Evolutionary conservation across 805 yeast species (phyloP).

Genomic region (Sungouiella blattae): DNA sequence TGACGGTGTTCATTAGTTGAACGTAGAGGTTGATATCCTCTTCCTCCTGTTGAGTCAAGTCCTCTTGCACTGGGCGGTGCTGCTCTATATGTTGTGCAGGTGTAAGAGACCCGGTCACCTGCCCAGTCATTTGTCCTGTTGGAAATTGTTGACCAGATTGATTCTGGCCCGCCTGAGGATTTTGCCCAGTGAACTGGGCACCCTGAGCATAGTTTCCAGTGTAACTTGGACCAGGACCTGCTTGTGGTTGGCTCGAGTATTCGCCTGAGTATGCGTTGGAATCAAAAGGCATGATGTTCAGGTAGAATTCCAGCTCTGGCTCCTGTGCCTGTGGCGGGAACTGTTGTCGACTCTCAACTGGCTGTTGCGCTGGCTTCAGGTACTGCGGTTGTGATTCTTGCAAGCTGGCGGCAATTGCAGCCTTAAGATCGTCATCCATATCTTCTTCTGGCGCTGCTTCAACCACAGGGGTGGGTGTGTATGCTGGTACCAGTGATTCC

Average conservation of each 20-base stretch:
- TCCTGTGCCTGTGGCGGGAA: slow-evolving; percentile 14
- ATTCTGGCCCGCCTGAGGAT: slow-evolving; percentile 4
- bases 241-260: neutral
- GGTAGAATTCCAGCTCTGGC: slow-evolving; percentile 24
- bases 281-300: slow-evolving; percentile 13
- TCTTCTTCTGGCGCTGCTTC: slow-evolving; percentile 47
- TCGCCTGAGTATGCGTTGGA: slow-evolving; percentile 6
- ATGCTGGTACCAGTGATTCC: slow-evolving; percentile 37
- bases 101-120: neutral
- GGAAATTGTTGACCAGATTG: slow-evolving; percentile 5
- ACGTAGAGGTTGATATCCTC: slow-evolving; percentile 67
- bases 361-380: slow-evolving; percentile 4
- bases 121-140: neutral
- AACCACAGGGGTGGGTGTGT: slow-evolving; percentile 22
- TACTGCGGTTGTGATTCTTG: slow-evolving; percentile 41
- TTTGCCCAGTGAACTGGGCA: neutral
- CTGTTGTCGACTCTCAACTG: slow-evolving; percentile 1
- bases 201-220: slow-evolving; percentile 4
- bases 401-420: slow-evolving; percentile 91
- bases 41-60: slow-evolving; percentile 60
- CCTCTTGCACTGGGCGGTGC: slow-evolving; percentile 17
- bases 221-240: slow-evolving; percentile 19
- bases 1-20: slow-evolving; percentile 54
- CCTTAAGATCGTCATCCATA: slow-evolving; percentile 81
- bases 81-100: slow-evolving; percentile 1